A percentile compares a stretch with the other conserved stretches of the same genome.
Conservation (phyloP, 2,329 filamentous ascomycete genomes). For the Apiospora arundinis region DNA sequence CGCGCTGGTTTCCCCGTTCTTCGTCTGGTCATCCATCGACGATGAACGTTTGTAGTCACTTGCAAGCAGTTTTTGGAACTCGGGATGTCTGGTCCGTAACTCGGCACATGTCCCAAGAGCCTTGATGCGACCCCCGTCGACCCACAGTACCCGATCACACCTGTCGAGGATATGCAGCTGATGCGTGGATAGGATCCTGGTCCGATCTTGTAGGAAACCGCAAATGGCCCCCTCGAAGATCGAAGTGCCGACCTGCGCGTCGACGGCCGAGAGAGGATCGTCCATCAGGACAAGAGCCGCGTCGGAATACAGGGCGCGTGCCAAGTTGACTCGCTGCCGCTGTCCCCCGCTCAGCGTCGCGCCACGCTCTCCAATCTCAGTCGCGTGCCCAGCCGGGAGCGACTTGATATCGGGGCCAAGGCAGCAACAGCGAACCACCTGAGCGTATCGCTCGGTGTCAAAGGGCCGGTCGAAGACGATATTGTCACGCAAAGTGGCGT, state of each 20-base stretch:
- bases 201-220: constrained; percentile 86
- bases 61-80: too few species aligned
- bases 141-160: constrained; percentile 91
- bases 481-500: constrained; percentile 83
- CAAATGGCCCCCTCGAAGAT: constrained; percentile 95
- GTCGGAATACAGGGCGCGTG: constrained; percentile 77
- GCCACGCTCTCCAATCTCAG: constrained; percentile 92
- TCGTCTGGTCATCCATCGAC: too few species aligned
- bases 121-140: constrained; percentile 85
- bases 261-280: constrained; percentile 71
- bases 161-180: constrained; percentile 90
- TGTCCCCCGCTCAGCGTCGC: constrained; percentile 96
- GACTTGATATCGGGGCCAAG: constrained; percentile 86
- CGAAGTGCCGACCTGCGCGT: constrained; percentile 72
- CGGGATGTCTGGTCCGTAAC: too few species aligned
- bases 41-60: too few species aligned
- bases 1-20: too few species aligned
- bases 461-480: constrained; percentile 85
- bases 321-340: constrained; percentile 94
- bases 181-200: constrained; percentile 88
- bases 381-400: constrained; percentile 85
- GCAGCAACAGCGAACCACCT: constrained; percentile 84
- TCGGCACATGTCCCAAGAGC: too few species aligned
- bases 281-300: constrained; percentile 73
- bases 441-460: constrained; percentile 77